phyloP scores from a whole-genome alignment of 306 rosid genomes.

The Casuarina equisetifolia region DNA sequence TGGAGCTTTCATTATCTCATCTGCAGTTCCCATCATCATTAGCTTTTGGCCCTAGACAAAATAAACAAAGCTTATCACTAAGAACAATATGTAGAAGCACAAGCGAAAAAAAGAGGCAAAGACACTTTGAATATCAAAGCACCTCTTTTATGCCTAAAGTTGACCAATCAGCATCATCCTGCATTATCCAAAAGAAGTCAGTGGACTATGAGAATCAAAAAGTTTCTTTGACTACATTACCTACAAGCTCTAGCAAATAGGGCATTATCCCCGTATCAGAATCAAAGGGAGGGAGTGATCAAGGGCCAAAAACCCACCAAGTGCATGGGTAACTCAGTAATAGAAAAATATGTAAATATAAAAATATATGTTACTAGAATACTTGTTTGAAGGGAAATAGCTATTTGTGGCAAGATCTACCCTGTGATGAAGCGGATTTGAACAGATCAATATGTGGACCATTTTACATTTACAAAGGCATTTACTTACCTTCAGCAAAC shows the following conservation, averaged over 20 bases:
- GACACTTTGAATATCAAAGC: conserved; percentile 27
- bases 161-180: conserved; percentile 97
- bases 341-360: background rate
- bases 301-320: background rate
- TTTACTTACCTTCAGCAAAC: conserved; percentile 74
- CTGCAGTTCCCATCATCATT: conserved; percentile 99
- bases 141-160: conserved; percentile 83
- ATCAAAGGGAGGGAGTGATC: background rate
- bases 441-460: background rate
- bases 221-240: background rate
- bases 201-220: background rate
- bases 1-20: conserved; percentile 86
- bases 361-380: background rate
- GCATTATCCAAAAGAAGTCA: conserved; percentile 27
- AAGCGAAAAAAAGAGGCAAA: background rate
- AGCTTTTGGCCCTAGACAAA: conserved; percentile 85
- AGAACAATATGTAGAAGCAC: conserved; percentile 5
- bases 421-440: background rate
- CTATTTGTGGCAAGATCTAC: background rate
- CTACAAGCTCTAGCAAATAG: background rate
- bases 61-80: conserved; percentile 16
- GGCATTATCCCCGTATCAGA: background rate
- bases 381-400: background rate
- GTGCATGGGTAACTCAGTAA: background rate
- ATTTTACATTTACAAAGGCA: background rate